These are phyloP conservation scores for Fusarium poae DNA, from an alignment of 2,329 filamentous ascomycete genomes.

Conservation along the genomic window DNA sequence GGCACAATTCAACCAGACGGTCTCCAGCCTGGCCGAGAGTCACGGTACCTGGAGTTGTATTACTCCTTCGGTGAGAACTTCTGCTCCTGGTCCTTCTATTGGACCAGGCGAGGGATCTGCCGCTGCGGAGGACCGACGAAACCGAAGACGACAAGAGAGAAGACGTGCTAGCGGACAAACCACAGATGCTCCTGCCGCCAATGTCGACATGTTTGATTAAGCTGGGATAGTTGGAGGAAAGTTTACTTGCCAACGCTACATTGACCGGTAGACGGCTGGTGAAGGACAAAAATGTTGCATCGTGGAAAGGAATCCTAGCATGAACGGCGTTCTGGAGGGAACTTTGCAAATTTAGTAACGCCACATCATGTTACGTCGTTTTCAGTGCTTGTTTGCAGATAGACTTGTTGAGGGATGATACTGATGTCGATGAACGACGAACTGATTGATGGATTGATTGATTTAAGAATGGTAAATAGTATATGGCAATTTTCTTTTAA, in stretches of 20 bases:
- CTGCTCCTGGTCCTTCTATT: conserved; percentile 52
- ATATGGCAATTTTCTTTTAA: conserved; percentile 26
- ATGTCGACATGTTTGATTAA: conserved; percentile 42
- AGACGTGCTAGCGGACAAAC: conserved; percentile 57
- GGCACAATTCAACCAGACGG: conserved; percentile 56
- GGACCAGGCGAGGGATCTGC: conserved; percentile 54
- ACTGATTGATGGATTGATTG: conserved; percentile 29
- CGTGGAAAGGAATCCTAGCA: conserved; percentile 27
- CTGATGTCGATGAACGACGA: conserved; percentile 43
- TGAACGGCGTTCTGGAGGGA: conserved; percentile 45
- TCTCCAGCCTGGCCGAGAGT: conserved; percentile 64
- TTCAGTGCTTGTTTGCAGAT: conserved; percentile 45
- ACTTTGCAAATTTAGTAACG: conserved; percentile 36
- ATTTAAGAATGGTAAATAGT: conserved; percentile 32
- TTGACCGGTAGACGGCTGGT: not conserved
- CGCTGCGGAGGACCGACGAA: conserved; percentile 65
- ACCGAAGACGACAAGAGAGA: conserved; percentile 68
- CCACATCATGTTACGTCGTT: conserved; percentile 37
- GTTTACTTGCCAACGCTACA: not conserved
- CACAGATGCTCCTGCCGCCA: conserved; percentile 28
- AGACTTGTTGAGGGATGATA: conserved; percentile 46
- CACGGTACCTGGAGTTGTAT: conserved; percentile 67
- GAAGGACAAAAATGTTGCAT: conserved; percentile 29
- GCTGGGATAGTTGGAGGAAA: not conserved
- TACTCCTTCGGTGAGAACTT: conserved; percentile 57